Evolutionary conservation across 1,284 basidiomycete genomes (phyloP).

Genomic region (Ceratobasidium sp.): DNA sequence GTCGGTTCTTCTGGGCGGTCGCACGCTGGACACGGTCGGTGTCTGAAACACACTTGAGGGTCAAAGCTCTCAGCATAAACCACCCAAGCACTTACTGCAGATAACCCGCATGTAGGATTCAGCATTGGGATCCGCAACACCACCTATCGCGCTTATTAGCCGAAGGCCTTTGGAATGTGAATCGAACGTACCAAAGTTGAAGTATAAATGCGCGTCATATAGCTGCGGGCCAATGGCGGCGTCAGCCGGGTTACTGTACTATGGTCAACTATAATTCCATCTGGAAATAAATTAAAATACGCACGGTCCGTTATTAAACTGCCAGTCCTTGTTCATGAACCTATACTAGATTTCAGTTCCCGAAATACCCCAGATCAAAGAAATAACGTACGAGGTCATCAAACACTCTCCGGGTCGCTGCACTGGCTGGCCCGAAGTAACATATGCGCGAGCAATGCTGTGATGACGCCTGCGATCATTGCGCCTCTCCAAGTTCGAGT

Average conservation of each 20-base stretch:
- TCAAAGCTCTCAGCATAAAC: not conserved
- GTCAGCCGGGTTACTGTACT: slow-evolving; percentile 61
- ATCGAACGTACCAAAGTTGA: slow-evolving; percentile 50
- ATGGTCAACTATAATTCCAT: not conserved
- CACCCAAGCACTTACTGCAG: slow-evolving; percentile 61
- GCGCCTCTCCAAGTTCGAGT: no score
- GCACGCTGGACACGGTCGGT: slow-evolving; percentile 52
- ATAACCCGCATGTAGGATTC: slow-evolving; percentile 68
- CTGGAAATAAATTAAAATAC: not conserved
- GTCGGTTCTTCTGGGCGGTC: slow-evolving; percentile 57
- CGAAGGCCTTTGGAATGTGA: not conserved
- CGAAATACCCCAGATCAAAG: not conserved
- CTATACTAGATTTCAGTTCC: slow-evolving; percentile 50
- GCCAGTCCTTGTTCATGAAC: slow-evolving; percentile 81
- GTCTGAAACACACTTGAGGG: slow-evolving; percentile 45
- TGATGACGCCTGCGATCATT: no score
- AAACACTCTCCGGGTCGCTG: slow-evolving; percentile 11
- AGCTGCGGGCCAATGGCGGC: slow-evolving; percentile 67
- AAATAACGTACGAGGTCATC: slow-evolving; percentile 31
- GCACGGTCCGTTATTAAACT: slow-evolving; percentile 60
- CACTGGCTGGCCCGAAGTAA: no score
- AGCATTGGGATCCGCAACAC: slow-evolving; percentile 68
- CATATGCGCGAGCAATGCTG: no score
- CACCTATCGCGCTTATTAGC: slow-evolving; percentile 51
- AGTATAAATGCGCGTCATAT: slow-evolving; percentile 82